Base-by-base conservation (phyloP, 192 early-diverging fungal species). In the Obelidium mucronatum region DNA sequence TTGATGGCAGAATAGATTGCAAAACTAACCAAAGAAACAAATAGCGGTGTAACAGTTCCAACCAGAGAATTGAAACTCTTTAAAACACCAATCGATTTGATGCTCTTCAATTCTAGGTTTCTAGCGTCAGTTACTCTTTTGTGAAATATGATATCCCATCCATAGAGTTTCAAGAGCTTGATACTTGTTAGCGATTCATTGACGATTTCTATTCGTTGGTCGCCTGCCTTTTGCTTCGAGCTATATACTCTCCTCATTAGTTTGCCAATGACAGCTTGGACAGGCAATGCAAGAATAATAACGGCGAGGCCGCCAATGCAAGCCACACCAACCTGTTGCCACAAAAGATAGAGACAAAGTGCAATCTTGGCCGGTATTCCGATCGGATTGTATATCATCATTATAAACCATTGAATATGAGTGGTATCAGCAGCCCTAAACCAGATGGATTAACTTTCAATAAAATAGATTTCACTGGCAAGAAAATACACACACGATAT, bases 271-370 rank as follows among this genome's bases (percentile, higher is more conserved):
- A 22, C 13, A 15, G 36, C 79, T 44, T 76, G 73, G 13, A 80
- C 28, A 35, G 79, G 79, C 24, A 80, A 28, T n/a, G 68, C 67
- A 19, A 76, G 30, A 15, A 75, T 33, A 26, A 61, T 76, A 40
- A 79, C 62, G 22, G 56, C 77, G 28, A 79, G 33, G 3, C 77
- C 77, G 24, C 56, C 77, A 17, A 79, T 48, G 30, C 59, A 65
- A 22, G 77, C 69, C 33, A 40, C 61, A 2, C 77, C 77, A 31
- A 79, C 48, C 48, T 79, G 77, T 44, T 74, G 63, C 77, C 77
- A 79, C 28, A 79, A 40, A 11, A 79, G 51, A n/a, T 63, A 73
- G 2, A 65, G 17, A 1, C 58, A 56, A 19, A 74, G 13, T 11
- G 59, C 58, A 52, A 74, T 67, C 39, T 79, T 79, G 37, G 75